Conservation (phyloP, 78 protist species). For the slime mould (Dictyostelium discoideum) region DNA sequence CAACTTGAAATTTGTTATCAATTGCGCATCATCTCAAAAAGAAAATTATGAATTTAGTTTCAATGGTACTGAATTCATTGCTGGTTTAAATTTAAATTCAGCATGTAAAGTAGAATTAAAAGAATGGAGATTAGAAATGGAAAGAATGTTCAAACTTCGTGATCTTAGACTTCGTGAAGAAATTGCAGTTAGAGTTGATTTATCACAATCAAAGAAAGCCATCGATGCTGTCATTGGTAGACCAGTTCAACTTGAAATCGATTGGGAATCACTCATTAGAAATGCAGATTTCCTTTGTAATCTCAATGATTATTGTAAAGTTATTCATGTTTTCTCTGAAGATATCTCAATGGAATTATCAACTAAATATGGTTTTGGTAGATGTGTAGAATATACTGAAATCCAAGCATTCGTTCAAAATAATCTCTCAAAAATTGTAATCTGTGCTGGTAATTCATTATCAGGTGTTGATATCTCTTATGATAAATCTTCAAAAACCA, state of each 20-base stretch:
- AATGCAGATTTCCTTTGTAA: conserved; percentile 21
- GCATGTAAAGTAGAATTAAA: not conserved
- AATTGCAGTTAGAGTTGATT: conserved; percentile 58
- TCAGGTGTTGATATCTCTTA: conserved; percentile 10
- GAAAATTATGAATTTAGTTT: conserved; percentile 26
- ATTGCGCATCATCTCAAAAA: conserved; percentile 1
- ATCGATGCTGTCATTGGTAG: conserved; percentile 29
- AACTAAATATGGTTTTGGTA: conserved; percentile 22
- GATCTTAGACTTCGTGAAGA: conserved; percentile 63
- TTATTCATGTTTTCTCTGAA: conserved; percentile 38
- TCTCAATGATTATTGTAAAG: conserved; percentile 5
- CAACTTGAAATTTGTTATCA: not conserved
- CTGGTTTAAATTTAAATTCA: not conserved
- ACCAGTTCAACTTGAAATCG: conserved; percentile 22
- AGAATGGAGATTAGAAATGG: conserved; percentile 49
- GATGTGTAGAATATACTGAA: conserved; percentile 37
- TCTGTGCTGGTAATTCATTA: conserved; percentile 2
- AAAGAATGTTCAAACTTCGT: conserved; percentile 45
- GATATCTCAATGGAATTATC: not conserved
- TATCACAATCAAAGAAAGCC: not conserved
- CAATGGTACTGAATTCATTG: not conserved
- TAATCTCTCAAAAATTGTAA: not conserved
- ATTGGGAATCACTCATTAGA: conserved; percentile 43
- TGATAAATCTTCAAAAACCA: not conserved
- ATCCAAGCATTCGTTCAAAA: conserved; percentile 16